Conservation (phyloP, 176 grass and related monocot species). For the Rhynchospora breviuscula region DNA sequence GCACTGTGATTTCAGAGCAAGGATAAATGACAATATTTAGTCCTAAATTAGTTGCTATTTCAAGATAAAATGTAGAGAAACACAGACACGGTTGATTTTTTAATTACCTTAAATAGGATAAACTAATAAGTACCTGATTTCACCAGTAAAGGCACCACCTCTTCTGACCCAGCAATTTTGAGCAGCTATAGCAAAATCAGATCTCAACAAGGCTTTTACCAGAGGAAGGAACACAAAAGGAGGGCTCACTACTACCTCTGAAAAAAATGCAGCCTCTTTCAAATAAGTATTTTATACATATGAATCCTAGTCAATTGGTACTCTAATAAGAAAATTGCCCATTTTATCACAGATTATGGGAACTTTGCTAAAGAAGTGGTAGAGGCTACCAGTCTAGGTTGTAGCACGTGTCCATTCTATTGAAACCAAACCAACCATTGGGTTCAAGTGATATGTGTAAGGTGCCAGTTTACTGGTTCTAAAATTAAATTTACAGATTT, state of each 20-base stretch:
- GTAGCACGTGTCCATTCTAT: too few species aligned
- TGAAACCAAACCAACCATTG: too few species aligned
- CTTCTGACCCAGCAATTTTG: constrained; percentile 94
- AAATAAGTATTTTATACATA: background rate
- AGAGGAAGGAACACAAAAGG: constrained; percentile 79
- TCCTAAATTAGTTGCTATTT: background rate
- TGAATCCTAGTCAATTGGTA: background rate
- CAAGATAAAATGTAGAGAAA: background rate
- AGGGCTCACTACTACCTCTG: constrained; percentile 93
- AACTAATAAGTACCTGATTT: constrained; percentile 66
- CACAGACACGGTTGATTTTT: background rate
- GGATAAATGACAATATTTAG: background rate
- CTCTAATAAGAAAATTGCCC: background rate
- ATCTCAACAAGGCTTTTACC: constrained; percentile 52
- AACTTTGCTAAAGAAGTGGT: background rate
- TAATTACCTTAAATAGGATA: background rate
- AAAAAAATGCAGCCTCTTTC: background rate
- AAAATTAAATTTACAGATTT: background rate
- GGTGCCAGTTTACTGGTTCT: background rate
- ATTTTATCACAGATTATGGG: background rate
- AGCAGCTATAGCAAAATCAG: constrained; percentile 65
- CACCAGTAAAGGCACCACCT: constrained; percentile 82
- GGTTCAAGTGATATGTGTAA: background rate
- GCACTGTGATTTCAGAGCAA: constrained; percentile 12
- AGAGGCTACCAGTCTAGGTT: too few species aligned